Percentiles rank a stretch among this genome's conserved stretches.
Conservation (phyloP, 1,284 basidiomycete species). For the Austroboletus rostrupii region DNA sequence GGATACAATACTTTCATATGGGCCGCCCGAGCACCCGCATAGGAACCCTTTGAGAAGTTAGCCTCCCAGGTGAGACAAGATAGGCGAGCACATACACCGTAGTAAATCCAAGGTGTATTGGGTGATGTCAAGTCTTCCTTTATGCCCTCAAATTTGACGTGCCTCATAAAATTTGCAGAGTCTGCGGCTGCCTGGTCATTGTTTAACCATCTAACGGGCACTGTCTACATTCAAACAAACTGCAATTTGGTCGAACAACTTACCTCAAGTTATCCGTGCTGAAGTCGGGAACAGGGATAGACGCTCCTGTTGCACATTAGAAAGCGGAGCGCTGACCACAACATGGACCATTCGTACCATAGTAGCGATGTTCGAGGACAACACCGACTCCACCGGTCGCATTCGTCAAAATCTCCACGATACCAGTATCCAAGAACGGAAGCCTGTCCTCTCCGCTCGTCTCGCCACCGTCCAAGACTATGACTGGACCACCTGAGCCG, state of each 20-base stretch:
- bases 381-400: conserved; percentile 85
- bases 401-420: conserved; percentile 79
- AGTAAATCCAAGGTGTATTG: conserved; percentile 88
- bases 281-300: conserved; percentile 75
- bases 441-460: conserved; percentile 71
- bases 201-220: conserved; percentile 65
- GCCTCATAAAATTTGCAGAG: conserved; percentile 85
- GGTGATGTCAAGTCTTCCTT: conserved; percentile 66
- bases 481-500: conserved; percentile 69
- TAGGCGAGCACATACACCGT: conserved; percentile 59
- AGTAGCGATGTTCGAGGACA: conserved; percentile 88
- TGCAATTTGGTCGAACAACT: background rate
- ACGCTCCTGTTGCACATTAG: conserved; percentile 54
- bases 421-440: conserved; percentile 77
- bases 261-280: conserved; percentile 77
- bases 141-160: conserved; percentile 74
- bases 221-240: conserved; percentile 2
- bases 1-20: conserved; percentile 90
- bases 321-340: background rate
- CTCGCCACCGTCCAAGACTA: conserved; percentile 83
- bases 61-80: background rate
- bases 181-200: conserved; percentile 91
- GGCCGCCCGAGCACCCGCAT: conserved; percentile 91
- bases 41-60: conserved; percentile 59
- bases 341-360: conserved; percentile 45